Evolutionary conservation across 192 early-diverging fungal species (phyloP).

Genomic region (Linnemannia hyalina): DNA sequence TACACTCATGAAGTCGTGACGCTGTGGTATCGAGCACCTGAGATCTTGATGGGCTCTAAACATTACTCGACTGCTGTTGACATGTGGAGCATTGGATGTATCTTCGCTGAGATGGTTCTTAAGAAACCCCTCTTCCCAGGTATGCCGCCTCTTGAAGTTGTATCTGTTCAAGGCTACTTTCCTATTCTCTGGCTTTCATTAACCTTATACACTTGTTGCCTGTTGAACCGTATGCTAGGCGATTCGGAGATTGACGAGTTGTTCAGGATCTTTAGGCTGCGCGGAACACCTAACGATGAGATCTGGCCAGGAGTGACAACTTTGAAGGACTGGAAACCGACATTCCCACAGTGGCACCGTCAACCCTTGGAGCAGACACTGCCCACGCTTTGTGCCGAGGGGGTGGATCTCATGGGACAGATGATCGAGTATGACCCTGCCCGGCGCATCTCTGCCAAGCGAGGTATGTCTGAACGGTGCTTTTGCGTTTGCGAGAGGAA

Average conservation of each 20-base stretch:
- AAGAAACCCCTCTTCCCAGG: constrained; percentile 90
- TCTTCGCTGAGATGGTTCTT: constrained; percentile 94
- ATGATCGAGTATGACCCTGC: constrained; percentile 84
- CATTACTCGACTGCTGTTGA: constrained; percentile 95
- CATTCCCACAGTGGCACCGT: constrained; percentile 70
- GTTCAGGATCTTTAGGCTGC: constrained; percentile 68
- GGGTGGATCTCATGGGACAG: constrained; percentile 75
- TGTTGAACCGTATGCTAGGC: constrained; percentile 25
- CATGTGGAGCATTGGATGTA: constrained; percentile 98
- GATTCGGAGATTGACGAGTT: constrained; percentile 75
- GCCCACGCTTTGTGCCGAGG: constrained; percentile 78
- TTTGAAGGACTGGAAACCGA: constrained; percentile 62
- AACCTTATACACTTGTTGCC: no score
- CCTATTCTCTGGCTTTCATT: neutral
- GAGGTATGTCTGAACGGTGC: constrained; percentile 20
- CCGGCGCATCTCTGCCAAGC: constrained; percentile 70
- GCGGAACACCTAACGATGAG: constrained; percentile 82
- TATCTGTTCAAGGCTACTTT: neutral
- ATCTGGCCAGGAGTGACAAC: constrained; percentile 69
- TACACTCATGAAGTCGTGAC: constrained; percentile 98
- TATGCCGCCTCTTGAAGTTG: constrained; percentile 12
- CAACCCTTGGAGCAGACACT: constrained; percentile 69
- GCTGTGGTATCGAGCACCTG: constrained; percentile 96
- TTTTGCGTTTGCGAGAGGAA: neutral
- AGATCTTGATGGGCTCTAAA: constrained; percentile 92